Base-by-base conservation (phyloP, 2,329 filamentous ascomycete genomes). In the Chaetomiaceae sp. region DNA sequence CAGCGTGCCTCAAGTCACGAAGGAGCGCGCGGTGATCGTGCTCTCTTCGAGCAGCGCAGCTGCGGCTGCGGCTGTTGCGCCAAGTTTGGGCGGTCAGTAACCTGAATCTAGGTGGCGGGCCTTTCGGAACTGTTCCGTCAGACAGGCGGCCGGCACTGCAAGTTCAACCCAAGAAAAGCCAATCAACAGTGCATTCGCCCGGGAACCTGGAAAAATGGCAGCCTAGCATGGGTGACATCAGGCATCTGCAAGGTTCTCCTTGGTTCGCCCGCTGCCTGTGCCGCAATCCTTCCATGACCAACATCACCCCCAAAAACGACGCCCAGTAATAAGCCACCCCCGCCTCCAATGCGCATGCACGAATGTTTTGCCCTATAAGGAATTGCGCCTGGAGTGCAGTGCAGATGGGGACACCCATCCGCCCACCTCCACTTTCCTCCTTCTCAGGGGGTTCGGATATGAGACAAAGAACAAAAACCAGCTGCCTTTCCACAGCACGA, bases 401-500 rank as follows among this genome's bases (percentile, higher is more conserved):
- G n/a, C n/a, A n/a, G n/a, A 32, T 25, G 37, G 29, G 37, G 36
- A 11, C 36, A 16, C 10, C 10, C 9, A 21, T 43, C 30, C 11
- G n/a, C 32, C 30, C 10, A 38, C 48, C 40, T 51, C 40, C 48
- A 29, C 43, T 29, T 42, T 30, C 23, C 16, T 27, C 8, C 11
- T 14, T 47, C 30, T 23, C 16, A 9, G 20, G 36, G 27, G 36
- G 21, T 30, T 34, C 33, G 23, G 32, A 36, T 8, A n/a, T 25
- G 42, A 47, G 29, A 52, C 42, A 49, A 33, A 18, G 47, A 27
- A 52, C 42, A 49, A 33, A 23, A 18, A 18, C 3, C 27, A 27
- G 4, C 4, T 5, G 18, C 13, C 42, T 47, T 27, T 9, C 30
- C 33, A 25, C 32, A 13, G 18, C 51, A 56, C 54, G 54, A 57